Evolutionary conservation across 257 asterid species (phyloP), one percentile per base, ranked within the genome.

Genomic region (Nicotiana obtusifolia): DNA sequence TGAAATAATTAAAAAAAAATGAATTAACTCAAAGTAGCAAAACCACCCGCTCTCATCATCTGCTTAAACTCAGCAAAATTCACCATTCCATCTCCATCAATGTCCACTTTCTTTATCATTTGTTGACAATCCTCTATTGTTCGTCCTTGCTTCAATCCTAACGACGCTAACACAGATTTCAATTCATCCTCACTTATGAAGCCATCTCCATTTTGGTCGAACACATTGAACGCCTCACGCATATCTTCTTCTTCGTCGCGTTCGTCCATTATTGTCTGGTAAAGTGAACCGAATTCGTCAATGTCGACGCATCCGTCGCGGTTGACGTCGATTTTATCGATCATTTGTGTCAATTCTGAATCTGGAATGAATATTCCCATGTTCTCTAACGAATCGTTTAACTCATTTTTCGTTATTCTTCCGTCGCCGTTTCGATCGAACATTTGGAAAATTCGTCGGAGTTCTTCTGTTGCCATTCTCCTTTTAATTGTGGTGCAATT

Each of bases 1-100:
- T 8, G 4, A 68, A 33, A 33, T n/a, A 10, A n/a, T n/a, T 4
- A 4, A 37, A 37, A 19, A 20, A 11, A 64, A 2, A n/a, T 41
- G 20, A 7, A 15, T 62, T 75, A 75, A 75, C 16, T 80, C 54
- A 90, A 82, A 0, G 90, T 85, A 54, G 89, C 90, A 78, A 88
- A 90, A 7, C 89, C 91, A 20, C 91, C 94, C 8, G 89, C 94
- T 88, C 90, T 90, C 96, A 91, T 90, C 96, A 91, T 91, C 84
- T 87, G 86, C 87, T 89, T 90, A 82, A 91, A 91, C 90, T 91
- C 95, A 0, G 64, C 37, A 47, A 90, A 91, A 77, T 91, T 52
- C 6, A 91, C 95, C 88, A 83, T 85, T 0, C 95, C 96, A 67
- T 91, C 91, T 1, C 92, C 93, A 44, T 91, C 94, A 0, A 80